Conservation (phyloP, 805 yeast species). For the Suhomyces tanzawaensis region DNA sequence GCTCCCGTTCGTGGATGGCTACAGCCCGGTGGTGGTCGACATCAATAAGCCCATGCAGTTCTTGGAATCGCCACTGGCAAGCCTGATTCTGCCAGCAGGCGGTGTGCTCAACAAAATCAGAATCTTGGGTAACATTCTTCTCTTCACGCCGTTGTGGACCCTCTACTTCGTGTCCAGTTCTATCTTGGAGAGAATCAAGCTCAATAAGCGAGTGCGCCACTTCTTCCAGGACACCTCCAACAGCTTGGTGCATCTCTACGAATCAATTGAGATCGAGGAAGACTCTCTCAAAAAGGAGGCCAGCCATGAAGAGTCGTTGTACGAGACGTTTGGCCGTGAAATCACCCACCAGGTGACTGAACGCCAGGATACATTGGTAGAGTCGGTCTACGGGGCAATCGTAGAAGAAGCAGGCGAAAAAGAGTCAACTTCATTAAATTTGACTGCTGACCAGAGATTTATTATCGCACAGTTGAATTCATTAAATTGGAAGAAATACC, state of each 20-base stretch:
- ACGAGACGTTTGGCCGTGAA: slow-evolving; percentile 15
- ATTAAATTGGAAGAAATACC: slow-evolving; percentile 66
- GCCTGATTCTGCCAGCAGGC: no score
- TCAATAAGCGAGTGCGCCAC: slow-evolving; percentile 24
- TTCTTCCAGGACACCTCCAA: slow-evolving; percentile 29
- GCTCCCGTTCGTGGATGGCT: slow-evolving; percentile 48
- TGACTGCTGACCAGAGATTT: slow-evolving; percentile 43
- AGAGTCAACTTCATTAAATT: slow-evolving; percentile 22
- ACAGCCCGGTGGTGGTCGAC: slow-evolving; percentile 58
- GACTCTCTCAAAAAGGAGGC: neutral
- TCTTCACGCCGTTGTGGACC: slow-evolving; percentile 64
- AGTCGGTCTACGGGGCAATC: slow-evolving; percentile 55
- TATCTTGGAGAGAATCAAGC: slow-evolving; percentile 34
- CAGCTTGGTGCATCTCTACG: slow-evolving; percentile 27
- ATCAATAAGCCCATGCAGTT: slow-evolving; percentile 38
- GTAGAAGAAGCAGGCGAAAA: slow-evolving; percentile 23
- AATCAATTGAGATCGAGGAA: slow-evolving; percentile 14
- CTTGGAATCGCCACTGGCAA: neutral
- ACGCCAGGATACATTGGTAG: slow-evolving; percentile 3
- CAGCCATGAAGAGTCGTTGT: slow-evolving; percentile 5
- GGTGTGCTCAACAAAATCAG: slow-evolving; percentile 44
- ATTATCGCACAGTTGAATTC: slow-evolving; percentile 59
- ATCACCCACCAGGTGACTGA: slow-evolving; percentile 11
- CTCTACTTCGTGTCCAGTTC: slow-evolving; percentile 50
- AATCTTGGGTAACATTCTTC: slow-evolving; percentile 42